Conservation (phyloP, 495 filamentous ascomycete genomes). For the Pyronema omphalodes region DNA sequence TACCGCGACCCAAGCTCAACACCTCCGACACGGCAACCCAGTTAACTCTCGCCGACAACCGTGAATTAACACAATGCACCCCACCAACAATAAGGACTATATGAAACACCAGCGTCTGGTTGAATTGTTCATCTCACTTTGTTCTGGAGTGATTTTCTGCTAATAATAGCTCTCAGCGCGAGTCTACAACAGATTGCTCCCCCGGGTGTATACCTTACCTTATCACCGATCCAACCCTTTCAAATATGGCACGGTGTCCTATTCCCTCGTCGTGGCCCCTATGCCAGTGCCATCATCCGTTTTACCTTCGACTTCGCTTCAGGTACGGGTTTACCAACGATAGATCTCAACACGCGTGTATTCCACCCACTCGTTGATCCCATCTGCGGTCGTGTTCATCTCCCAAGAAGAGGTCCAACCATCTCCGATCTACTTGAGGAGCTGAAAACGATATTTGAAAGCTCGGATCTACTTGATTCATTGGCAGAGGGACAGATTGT, state of each 20-base stretch:
- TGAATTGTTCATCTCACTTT: neutral
- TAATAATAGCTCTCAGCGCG: slow-evolving; percentile 1
- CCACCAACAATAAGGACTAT: neutral
- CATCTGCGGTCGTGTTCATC: neutral
- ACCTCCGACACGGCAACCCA: neutral
- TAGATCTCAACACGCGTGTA: slow-evolving; percentile 1
- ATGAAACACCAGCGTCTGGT: neutral
- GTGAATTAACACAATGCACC: neutral
- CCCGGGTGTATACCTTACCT: neutral
- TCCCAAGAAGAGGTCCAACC: neutral
- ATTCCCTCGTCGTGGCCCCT: neutral
- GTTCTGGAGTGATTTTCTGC: slow-evolving; percentile 11
- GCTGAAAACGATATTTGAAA: slow-evolving; percentile 2
- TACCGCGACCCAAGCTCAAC: neutral
- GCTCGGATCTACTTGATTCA: neutral
- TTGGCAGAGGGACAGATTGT: neutral
- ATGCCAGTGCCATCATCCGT: neutral
- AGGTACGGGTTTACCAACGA: neutral
- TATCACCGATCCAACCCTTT: neutral
- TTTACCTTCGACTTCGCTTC: slow-evolving; percentile 2
- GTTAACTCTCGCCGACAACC: no score
- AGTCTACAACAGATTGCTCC: neutral
- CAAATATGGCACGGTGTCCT: slow-evolving; percentile 2
- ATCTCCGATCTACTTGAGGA: neutral
- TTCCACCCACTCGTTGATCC: slow-evolving; percentile 4